Evolutionary conservation across 2,329 filamentous ascomycete species (phyloP), one percentile per base, ranked within the genome.

Genomic region (Aureobasidium sp.): DNA sequence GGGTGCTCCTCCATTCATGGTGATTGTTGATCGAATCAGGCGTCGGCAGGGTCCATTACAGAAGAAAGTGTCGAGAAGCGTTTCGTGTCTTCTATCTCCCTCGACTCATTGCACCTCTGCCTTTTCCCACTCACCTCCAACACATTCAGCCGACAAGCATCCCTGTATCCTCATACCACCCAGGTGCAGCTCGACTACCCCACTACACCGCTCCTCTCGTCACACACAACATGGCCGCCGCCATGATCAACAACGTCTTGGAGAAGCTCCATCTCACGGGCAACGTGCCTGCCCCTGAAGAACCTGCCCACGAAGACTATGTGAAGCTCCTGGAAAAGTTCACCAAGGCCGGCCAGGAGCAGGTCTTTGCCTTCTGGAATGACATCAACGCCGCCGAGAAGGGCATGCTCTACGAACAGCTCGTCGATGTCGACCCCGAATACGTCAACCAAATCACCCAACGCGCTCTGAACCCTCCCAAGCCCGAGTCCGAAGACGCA

Each of bases 281-380:
- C 64, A 69, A 71, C 53, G 65, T 70, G 27, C 68, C 73, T 51
- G 70, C 77, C 31, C 74, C 76, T 48, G 71, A 76, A 47, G 79
- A 83, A 68, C 87, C 90, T 63, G 82, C 84, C 41, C 75, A 84
- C 63, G 84, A 89, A 66, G 83, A 90, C 71, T 78, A 91, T 69
- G 80, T 84, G 62, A 76, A 84, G 68, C 83, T 95, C 44, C 84
- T 84, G 75, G 78, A 87, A 66, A 88, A 87, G 73, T 96, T 92
- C 78, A 79, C 83, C 65, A 82, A 86, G 68, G 89, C 88, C 52
- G 84, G 82, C 36, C 91, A 96, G 76, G 88, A 84, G 62, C 91
- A 96, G 67, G 89, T 95, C 66, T 91, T 95, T 71, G 82, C 87
- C 63, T 97, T 92, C 77, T 96, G 89, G 80, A 90, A 97, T 72